Base-by-base conservation (phyloP, 164 flowering plant genomes). In the Nelumbo lutea region DNA sequence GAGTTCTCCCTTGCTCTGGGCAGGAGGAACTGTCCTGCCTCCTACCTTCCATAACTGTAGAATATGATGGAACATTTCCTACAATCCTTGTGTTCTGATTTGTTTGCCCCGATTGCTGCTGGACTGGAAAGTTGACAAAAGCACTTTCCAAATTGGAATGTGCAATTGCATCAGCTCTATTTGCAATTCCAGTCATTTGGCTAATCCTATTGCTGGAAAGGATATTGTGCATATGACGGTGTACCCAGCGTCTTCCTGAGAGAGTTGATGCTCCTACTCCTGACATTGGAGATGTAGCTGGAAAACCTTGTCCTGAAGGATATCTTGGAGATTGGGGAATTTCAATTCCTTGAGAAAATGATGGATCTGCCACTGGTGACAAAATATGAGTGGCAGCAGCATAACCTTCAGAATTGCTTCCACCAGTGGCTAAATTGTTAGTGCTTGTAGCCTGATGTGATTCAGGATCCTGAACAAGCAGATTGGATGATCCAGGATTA, bases 241-340 rank as follows among this genome's bases (percentile, higher is more conserved):
- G 96, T 68, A 93, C 71, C 77, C 82, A 68, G 2, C 98, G 89
- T 64, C 99, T 85, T 42, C 86, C 90, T 40, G 82, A 81, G 46
- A 96, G 72, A 68, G 99, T 93, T 57, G 88, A 78, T 53, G 85
- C 88, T 15, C 89, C 97, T 41, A 71, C 65, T 61, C 88, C 93
- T 65, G 90, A 72, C 57, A 70, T 64, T 14, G 90, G 97, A 55
- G 93, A 83, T 68, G 78, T 51, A 52, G 69, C 78, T 66, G 75
- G 86, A 66, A 56, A 62, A 74, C 76, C 84, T 59, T 65, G 77
- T 55, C 81, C 80, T 51, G 70, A 68, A 64, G 67, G 55, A 65
- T 75, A 75, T 70, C 91, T 80, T 38, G 95, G 88, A 63, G 91
- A 85, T 13, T 79, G 67, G 59, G 76, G 61, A 66, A 53, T 59